Conservation (phyloP, 169 alveolate genomes). For the Miamiensis avidus region DNA sequence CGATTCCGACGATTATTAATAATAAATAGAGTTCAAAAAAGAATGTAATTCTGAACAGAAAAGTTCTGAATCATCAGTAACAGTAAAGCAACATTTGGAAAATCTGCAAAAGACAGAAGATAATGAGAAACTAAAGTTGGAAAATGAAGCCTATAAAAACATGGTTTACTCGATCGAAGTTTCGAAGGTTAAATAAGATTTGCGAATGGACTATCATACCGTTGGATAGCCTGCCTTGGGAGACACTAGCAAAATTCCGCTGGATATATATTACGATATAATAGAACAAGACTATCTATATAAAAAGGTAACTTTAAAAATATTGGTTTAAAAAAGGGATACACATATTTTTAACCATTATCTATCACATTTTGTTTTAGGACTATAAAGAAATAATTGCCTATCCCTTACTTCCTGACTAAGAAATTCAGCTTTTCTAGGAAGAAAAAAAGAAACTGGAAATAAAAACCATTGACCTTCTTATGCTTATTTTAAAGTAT, state of each 20-base stretch:
- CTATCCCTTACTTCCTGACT: not conserved
- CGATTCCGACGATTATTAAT: not conserved
- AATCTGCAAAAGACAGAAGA: not conserved
- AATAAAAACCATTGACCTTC: slow-evolving; percentile 9
- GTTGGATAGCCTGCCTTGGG: not conserved
- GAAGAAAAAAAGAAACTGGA: slow-evolving; percentile 11
- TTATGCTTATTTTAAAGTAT: not conserved
- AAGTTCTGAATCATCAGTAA: not conserved
- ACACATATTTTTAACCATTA: not conserved
- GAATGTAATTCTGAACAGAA: not conserved
- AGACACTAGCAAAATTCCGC: not conserved
- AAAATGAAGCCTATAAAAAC: slow-evolving; percentile 14
- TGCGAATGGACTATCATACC: not conserved
- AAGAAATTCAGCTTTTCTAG: slow-evolving; percentile 4
- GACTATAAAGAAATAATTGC: not conserved
- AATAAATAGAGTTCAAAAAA: not conserved
- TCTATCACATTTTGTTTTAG: not conserved
- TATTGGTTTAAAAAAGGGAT: not conserved
- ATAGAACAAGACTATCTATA: slow-evolving; percentile 13
- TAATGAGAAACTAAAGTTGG: slow-evolving; percentile 2
- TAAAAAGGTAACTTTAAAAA: slow-evolving; percentile 5
- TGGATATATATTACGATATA: slow-evolving; percentile 11
- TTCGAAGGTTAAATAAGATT: not conserved
- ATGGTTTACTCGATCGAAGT: slow-evolving; percentile 5
- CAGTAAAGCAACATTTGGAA: slow-evolving; percentile 7